Conservation (phyloP, 352 stramenopile species). For the Hyphochytrium catenoides region DNA sequence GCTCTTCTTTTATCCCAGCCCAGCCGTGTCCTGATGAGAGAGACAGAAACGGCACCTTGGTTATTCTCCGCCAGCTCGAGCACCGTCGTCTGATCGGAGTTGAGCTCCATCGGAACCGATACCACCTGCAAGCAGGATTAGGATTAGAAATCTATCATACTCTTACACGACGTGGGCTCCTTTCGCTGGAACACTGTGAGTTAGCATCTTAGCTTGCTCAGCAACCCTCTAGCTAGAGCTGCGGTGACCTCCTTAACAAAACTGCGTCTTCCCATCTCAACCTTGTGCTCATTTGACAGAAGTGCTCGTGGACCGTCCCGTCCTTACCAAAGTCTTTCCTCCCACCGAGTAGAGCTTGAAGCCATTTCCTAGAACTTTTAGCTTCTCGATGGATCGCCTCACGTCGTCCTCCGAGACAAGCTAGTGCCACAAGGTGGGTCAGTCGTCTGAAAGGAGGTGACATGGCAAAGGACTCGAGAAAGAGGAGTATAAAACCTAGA, state of each 20-base stretch:
- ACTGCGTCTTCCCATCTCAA: no score
- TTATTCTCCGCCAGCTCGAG: conserved; percentile 63
- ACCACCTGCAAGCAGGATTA: conserved; percentile 34
- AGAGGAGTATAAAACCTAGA: no score
- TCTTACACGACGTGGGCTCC: no score
- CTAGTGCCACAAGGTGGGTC: not conserved
- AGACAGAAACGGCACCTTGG: conserved; percentile 59
- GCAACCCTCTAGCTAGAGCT: no score
- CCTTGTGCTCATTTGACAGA: no score
- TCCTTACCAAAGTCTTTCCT: conserved; percentile 55
- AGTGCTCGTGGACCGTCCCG: no score
- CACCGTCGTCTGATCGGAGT: conserved; percentile 77
- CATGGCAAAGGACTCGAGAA: no score
- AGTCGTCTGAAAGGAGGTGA: conserved; percentile 17
- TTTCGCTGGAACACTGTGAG: no score
- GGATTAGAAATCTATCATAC: not conserved
- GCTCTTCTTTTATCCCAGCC: conserved; percentile 73
- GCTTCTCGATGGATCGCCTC: conserved; percentile 75
- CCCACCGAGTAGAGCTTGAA: conserved; percentile 82
- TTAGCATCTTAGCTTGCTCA: no score
- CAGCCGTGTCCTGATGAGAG: conserved; percentile 44
- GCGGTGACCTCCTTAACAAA: no score
- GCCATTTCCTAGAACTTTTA: conserved; percentile 75
- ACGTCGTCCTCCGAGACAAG: conserved; percentile 72
- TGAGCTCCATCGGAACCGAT: conserved; percentile 80